phyloP scores from a whole-genome alignment of 495 filamentous ascomycete species.

The Hypoxylon cercidicola region DNA sequence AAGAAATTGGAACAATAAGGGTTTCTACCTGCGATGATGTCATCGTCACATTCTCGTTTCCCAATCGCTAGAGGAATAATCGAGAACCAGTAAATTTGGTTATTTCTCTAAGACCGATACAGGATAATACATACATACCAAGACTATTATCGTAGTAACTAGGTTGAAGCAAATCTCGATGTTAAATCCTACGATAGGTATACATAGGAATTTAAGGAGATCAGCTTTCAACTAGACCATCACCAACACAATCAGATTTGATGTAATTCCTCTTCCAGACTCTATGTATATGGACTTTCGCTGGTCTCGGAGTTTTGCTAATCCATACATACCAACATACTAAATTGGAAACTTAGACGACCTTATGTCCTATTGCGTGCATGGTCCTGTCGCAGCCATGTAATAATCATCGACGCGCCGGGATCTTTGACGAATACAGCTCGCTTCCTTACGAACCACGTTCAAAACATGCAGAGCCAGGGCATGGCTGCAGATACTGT shows the following conservation, averaged over 20 bases:
- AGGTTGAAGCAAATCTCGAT: conserved; percentile 13
- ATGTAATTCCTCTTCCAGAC: conserved; percentile 1
- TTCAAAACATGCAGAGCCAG: not conserved
- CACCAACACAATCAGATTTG: conserved; percentile 7
- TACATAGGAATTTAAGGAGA: conserved; percentile 13
- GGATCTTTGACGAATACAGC: no score
- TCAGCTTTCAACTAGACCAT: conserved; percentile 1
- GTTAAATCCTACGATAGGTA: conserved; percentile 4
- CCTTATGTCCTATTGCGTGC: conserved; percentile 29
- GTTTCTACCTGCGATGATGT: conserved; percentile 23
- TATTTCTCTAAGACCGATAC: conserved; percentile 21
- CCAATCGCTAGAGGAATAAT: conserved; percentile 3
- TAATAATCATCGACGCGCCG: conserved; percentile 18
- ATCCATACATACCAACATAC: conserved; percentile 1
- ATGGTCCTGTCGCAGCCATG: conserved; percentile 18
- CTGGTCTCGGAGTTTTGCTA: conserved; percentile 33
- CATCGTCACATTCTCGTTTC: conserved; percentile 14
- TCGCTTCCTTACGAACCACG: conserved; percentile 3
- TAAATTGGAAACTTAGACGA: conserved; percentile 11
- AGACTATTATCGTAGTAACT: conserved; percentile 9
- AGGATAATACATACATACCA: conserved; percentile 12
- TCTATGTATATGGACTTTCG: conserved; percentile 1
- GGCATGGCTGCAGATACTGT: conserved; percentile 17
- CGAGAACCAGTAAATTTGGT: conserved; percentile 7
- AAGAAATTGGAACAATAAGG: conserved; percentile 1